Evolutionary conservation across 345 rosid genomes (phyloP).

Genomic region (Xanthoceras sorbifolium): DNA sequence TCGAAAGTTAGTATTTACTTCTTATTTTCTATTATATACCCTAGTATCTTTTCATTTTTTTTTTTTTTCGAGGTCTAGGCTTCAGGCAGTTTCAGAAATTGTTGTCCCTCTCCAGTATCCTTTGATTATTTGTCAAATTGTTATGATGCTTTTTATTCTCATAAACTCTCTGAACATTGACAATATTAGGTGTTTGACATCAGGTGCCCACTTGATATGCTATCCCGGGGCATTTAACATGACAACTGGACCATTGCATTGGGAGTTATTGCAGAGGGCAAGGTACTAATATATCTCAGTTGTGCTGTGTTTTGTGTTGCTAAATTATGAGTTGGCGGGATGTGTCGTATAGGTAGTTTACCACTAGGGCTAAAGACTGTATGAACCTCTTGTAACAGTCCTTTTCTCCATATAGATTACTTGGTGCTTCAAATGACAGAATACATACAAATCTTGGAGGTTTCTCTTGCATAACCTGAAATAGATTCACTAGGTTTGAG

Average conservation of each 20-base stretch:
- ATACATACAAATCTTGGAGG: neutral
- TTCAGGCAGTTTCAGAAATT: constrained; percentile 6
- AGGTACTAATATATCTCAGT: constrained; percentile 46
- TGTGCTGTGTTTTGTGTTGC: neutral
- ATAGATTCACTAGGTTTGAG: neutral
- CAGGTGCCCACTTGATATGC: constrained; percentile 96
- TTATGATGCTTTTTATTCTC: neutral
- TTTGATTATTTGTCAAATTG: neutral
- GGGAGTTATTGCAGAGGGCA: constrained; percentile 91
- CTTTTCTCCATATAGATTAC: neutral
- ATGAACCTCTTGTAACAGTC: neutral
- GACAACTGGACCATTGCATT: constrained; percentile 95
- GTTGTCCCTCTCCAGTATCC: neutral
- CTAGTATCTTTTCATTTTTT: neutral
- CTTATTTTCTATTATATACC: neutral
- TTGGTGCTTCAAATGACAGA: constrained; percentile 10
- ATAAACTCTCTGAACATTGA: constrained; percentile 12
- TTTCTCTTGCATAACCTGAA: neutral
- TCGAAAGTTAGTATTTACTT: neutral
- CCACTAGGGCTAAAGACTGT: neutral
- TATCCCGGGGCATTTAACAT: constrained; percentile 97
- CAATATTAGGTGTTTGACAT: constrained; percentile 18
- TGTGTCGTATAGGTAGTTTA: neutral
- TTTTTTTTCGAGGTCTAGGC: neutral
- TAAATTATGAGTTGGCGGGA: neutral